Conservation (phyloP, 495 filamentous ascomycete species). For the Aspergillus coremiiformis region DNA sequence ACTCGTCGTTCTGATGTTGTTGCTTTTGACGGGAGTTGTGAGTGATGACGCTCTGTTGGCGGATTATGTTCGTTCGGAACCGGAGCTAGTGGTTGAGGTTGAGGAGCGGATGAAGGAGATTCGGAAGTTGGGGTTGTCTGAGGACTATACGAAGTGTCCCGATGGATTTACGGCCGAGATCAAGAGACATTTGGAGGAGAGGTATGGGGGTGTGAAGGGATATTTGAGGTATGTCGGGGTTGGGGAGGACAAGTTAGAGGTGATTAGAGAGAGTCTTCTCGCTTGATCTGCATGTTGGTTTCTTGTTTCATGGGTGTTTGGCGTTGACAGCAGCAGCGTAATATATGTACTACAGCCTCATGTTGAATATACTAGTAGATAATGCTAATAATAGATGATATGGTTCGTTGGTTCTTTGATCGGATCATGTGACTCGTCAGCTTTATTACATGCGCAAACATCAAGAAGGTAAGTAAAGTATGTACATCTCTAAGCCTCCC, state of each 20-base stretch:
- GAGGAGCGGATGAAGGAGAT: slow-evolving; percentile 62
- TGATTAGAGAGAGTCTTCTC: slow-evolving; percentile 23
- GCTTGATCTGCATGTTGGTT: slow-evolving; percentile 3
- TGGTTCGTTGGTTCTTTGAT: background rate
- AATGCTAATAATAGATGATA: background rate
- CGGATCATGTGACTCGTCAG: background rate
- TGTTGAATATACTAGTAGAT: background rate
- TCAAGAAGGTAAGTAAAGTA: no score
- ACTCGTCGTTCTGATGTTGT: slow-evolving; percentile 54
- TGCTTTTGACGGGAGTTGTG: slow-evolving; percentile 51
- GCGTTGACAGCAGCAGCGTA: background rate
- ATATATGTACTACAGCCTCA: background rate
- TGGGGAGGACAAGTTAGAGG: slow-evolving; percentile 27
- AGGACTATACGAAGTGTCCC: slow-evolving; percentile 60
- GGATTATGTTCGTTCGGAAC: slow-evolving; percentile 62
- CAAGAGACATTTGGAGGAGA: slow-evolving; percentile 39
- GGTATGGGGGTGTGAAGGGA: slow-evolving; percentile 53
- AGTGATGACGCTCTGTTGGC: slow-evolving; percentile 47
- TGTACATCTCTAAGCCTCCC: no score
- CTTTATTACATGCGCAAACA: background rate
- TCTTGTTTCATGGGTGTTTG: background rate
- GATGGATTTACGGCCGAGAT: slow-evolving; percentile 47
- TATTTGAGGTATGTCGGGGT: slow-evolving; percentile 59
- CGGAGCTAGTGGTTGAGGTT: slow-evolving; percentile 52
- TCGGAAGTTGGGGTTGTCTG: slow-evolving; percentile 54